These are phyloP conservation scores for Haberlea rhodopensis DNA, from an alignment of 257 asterid genomes.

Conservation along the genomic window DNA sequence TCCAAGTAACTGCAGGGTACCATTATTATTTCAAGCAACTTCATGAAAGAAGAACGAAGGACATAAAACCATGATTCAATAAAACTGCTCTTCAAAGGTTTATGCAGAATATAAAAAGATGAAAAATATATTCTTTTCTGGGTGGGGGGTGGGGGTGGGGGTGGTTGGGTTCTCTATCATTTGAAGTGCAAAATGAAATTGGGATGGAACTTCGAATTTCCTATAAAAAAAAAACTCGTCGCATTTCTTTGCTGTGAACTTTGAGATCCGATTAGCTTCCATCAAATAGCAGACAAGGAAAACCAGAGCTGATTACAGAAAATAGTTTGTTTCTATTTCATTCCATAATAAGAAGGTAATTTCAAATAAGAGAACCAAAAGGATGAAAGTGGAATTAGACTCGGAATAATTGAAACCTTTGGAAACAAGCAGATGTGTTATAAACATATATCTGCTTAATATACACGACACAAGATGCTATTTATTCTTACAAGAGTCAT, in stretches of 20 bases:
- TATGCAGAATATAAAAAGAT: neutral
- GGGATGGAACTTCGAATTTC: neutral
- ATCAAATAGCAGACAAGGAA: neutral
- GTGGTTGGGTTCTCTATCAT: neutral
- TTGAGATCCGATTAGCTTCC: constrained; percentile 7
- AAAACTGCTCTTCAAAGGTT: neutral
- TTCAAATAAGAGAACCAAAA: constrained; percentile 14
- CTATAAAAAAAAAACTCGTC: neutral
- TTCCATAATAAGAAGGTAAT: constrained; percentile 13
- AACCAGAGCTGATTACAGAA: neutral
- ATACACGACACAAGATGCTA: constrained; percentile 8
- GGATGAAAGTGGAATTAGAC: neutral
- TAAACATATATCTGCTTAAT: neutral
- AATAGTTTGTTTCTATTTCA: neutral
- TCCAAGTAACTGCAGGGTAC: constrained; percentile 74
- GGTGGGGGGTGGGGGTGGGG: too few species aligned
- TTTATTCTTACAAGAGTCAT: constrained; percentile 75
- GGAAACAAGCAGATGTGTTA: constrained; percentile 1
- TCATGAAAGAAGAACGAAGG: constrained; percentile 20
- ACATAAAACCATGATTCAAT: constrained; percentile 15
- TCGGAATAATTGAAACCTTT: constrained; percentile 4
- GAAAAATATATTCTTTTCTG: neutral
- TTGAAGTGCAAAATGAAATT: neutral
- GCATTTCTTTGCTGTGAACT: neutral
- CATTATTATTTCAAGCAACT: constrained; percentile 25